Conservation (phyloP, 1,284 basidiomycete species). For the Papiliotrema terrestris region DNA sequence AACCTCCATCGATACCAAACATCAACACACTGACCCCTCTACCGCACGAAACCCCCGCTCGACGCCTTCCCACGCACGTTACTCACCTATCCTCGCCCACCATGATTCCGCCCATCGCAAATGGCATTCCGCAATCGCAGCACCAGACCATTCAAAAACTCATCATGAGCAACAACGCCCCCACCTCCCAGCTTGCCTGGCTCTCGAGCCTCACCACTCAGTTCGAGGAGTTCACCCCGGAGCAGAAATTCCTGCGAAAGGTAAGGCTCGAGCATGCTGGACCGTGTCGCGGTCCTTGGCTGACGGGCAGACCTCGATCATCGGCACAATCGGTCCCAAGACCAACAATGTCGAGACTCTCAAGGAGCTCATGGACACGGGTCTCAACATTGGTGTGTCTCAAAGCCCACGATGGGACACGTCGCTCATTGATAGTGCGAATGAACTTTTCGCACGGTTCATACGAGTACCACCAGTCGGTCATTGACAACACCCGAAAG, state of each 20-base stretch:
- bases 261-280: constrained; percentile 49
- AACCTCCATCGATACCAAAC: too few species aligned
- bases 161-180: constrained; percentile 11
- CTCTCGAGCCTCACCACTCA: constrained; percentile 73
- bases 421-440: constrained; percentile 60
- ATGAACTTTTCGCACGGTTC: constrained; percentile 98
- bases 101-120: not conserved
- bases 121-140: not conserved
- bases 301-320: constrained; percentile 77
- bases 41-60: not conserved
- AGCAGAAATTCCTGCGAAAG: constrained; percentile 84
- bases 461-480: constrained; percentile 95
- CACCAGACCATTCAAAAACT: constrained; percentile 5
- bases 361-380: constrained; percentile 72
- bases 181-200: constrained; percentile 81
- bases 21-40: not conserved
- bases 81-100: constrained; percentile 5
- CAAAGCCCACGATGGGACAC: not conserved
- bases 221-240: constrained; percentile 61
- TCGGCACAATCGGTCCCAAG: constrained; percentile 96
- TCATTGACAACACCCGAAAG: constrained; percentile 91
- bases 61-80: not conserved
- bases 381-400: constrained; percentile 88
- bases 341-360: constrained; percentile 85
- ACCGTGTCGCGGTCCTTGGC: not conserved